Evolutionary conservation across 495 filamentous ascomycete species (phyloP).

Genomic region (Durotheca rogersii): DNA sequence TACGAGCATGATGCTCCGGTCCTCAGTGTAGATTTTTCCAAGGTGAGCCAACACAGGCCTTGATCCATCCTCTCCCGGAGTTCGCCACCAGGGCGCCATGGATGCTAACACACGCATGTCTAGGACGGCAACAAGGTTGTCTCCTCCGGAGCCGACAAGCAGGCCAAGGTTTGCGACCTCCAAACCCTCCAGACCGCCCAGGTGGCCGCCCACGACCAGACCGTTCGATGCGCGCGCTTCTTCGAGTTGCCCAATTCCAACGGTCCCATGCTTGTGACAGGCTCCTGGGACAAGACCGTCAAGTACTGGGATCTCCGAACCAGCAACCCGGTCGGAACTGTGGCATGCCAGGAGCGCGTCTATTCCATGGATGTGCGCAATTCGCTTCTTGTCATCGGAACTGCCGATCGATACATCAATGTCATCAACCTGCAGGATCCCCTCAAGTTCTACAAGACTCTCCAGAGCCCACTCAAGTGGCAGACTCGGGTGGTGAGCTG

Average conservation of each 20-base stretch:
- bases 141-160: conserved; percentile 74
- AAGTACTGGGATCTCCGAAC: conserved; percentile 87
- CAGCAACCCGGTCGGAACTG: conserved; percentile 57
- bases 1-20: conserved; percentile 78
- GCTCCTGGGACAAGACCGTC: conserved; percentile 87
- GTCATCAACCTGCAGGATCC: conserved; percentile 76
- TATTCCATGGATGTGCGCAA: conserved; percentile 85
- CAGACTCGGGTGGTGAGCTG: conserved; percentile 85
- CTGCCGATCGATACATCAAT: conserved; percentile 86
- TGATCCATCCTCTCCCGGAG: neutral
- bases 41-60: conserved; percentile 65
- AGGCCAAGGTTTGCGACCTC: conserved; percentile 73
- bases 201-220: conserved; percentile 70
- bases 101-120: conserved; percentile 19
- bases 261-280: conserved; percentile 69
- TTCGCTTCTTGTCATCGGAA: conserved; percentile 76
- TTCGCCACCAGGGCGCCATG: neutral
- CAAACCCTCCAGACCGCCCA: conserved; percentile 55
- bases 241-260: conserved; percentile 56
- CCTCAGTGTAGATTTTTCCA: conserved; percentile 77
- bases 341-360: conserved; percentile 75
- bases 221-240: conserved; percentile 72
- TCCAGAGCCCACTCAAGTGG: conserved; percentile 82
- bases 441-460: conserved; percentile 74
- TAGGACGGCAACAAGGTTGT: conserved; percentile 64